These are phyloP conservation scores for Diaporthe amygdali DNA, from an alignment of 2,329 filamentous ascomycete species.

Conservation along the genomic window DNA sequence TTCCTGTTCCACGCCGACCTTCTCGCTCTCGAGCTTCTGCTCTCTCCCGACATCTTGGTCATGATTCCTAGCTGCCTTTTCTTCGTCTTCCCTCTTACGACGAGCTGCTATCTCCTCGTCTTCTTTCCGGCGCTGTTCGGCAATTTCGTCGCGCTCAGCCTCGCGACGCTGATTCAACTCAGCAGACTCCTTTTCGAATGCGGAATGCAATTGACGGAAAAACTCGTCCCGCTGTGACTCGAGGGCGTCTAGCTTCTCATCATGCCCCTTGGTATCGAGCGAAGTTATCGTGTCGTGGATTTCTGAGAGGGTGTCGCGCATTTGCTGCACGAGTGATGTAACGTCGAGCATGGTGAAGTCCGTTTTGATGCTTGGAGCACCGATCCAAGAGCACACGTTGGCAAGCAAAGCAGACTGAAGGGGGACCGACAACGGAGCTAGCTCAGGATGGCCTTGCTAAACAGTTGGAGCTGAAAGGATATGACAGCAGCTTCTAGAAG, in stretches of 20 bases:
- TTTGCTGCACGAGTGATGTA: slow-evolving; percentile 44
- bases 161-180: slow-evolving; percentile 35
- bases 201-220: slow-evolving; percentile 36
- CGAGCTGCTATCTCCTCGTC: slow-evolving; percentile 46
- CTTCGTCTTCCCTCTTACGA: slow-evolving; percentile 43
- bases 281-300: slow-evolving; percentile 44
- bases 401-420: neutral
- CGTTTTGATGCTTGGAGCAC: neutral
- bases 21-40: slow-evolving; percentile 36
- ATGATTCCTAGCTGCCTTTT: slow-evolving; percentile 32
- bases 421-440: neutral
- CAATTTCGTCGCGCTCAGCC: slow-evolving; percentile 38
- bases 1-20: slow-evolving; percentile 39
- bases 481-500: neutral
- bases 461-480: neutral
- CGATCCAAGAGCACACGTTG: neutral
- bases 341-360: slow-evolving; percentile 37
- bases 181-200: slow-evolving; percentile 38
- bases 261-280: slow-evolving; percentile 39
- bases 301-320: slow-evolving; percentile 46
- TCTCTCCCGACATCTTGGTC: slow-evolving; percentile 39
- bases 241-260: slow-evolving; percentile 43
- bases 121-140: slow-evolving; percentile 42
- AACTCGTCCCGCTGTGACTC: slow-evolving; percentile 42
- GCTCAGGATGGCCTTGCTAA: neutral